phyloP scores from a whole-genome alignment of 305 asterid genomes.

The Lippia alba region DNA sequence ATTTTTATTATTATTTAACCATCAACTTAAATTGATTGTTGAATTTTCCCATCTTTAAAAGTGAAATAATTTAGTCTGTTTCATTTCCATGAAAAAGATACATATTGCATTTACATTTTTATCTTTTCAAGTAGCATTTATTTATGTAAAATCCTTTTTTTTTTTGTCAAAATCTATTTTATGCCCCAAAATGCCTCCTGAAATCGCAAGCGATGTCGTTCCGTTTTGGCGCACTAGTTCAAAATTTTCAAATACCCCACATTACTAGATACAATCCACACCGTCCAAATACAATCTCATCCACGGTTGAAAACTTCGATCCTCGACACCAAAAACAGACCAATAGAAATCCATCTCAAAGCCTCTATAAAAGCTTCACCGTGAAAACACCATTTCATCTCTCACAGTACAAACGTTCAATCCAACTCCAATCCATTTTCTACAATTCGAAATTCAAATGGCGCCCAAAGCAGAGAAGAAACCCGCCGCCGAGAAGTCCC shows the following conservation, averaged over 20 bases:
- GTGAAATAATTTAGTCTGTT: too few relatives aligned
- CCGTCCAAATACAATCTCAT: conserved; percentile 28
- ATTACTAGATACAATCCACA: not conserved
- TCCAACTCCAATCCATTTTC: not conserved
- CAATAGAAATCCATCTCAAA: conserved; percentile 38
- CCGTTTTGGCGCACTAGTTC: not conserved
- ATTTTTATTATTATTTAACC: too few relatives aligned
- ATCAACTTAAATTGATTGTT: too few relatives aligned
- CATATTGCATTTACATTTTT: too few relatives aligned
- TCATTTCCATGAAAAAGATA: too few relatives aligned
- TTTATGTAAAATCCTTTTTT: too few relatives aligned
- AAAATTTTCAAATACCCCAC: not conserved
- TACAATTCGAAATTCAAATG: conserved; percentile 32
- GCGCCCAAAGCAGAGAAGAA: conserved; percentile 65
- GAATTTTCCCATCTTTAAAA: too few relatives aligned
- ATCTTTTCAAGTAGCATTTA: too few relatives aligned
- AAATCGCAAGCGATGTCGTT: not conserved
- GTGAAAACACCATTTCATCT: not conserved
- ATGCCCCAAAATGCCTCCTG: too few relatives aligned
- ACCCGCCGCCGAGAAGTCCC: conserved; percentile 55
- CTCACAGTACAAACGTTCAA: not conserved
- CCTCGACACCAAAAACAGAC: conserved; percentile 33
- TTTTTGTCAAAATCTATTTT: too few relatives aligned
- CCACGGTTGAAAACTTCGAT: conserved; percentile 38
- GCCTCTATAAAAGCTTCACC: conserved; percentile 25